Evolutionary conservation across 1,139 yeast species (phyloP), one percentile per base, ranked within the genome.

Genomic region (Hyphopichia fennica): DNA sequence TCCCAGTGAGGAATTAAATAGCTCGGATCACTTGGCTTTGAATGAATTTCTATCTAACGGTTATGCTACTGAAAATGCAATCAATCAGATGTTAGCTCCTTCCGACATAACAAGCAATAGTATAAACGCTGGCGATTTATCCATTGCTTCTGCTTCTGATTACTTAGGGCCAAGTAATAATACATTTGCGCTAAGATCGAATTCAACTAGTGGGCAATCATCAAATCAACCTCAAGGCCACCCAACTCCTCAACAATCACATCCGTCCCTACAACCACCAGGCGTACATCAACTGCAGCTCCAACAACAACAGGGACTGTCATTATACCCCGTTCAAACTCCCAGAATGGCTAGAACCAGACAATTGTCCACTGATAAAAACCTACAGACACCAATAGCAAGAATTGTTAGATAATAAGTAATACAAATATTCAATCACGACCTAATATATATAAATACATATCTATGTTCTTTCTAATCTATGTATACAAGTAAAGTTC

Each of bases 341-440:
- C 77, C 77, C 1, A 50, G 74, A 37, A 51, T 67, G 1, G 68
- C 64, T 1, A 56, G 73, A 48, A 63, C 72, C 2, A 53, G 77
- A 35, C 76, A 70, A 47, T 53, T 63, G 1, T 67, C 74, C 0
- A 60, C 61, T n/a, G 76, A 72, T 44, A 62, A 69, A 46, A 63
- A 56, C 40, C 69, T 67, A 49, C 77, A 69, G 46, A 72, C 77
- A 0, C 77, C 77, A 0, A 63, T 71, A 9, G 58, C 74, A 0
- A 54, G 76, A 40, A 69, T 67, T 17, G 60, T 67, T 60, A 54
- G 75, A 37, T 66, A 41, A 41, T 20, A 6, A n/a, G 9, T 25
- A 11, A 4, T 25, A 5, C 8, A n/a, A 25, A 25, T 25, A 25
- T 7, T 22, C 9, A 22, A 22, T 22, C 9, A n/a, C n/a, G n/a